Evolutionary conservation across 129 eudicot species (phyloP).

Genomic region (Smallanthus sonchifolius): DNA sequence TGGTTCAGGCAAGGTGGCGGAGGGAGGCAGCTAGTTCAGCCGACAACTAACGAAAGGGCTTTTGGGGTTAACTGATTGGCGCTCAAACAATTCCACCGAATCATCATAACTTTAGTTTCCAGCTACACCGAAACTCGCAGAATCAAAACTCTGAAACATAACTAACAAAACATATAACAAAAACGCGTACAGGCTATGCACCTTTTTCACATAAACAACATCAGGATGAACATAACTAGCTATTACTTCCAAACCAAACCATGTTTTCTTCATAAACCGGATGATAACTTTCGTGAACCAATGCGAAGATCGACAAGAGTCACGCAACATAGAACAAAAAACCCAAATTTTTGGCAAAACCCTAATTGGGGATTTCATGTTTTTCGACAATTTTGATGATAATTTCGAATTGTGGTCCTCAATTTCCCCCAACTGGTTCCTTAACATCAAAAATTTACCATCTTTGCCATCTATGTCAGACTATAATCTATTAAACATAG

Average conservation of each 20-base stretch:
- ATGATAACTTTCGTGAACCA: constrained; percentile 60
- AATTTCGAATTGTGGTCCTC: constrained; percentile 39
- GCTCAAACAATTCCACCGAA: constrained; percentile 50
- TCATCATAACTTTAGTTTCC: constrained; percentile 25
- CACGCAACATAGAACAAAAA: constrained; percentile 72
- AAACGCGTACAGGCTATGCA: constrained; percentile 69
- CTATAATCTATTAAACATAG: constrained; percentile 72
- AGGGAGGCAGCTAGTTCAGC: too few relatives aligned
- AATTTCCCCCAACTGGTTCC: constrained; percentile 48
- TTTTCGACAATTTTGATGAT: constrained; percentile 34
- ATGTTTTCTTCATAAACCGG: constrained; percentile 69
- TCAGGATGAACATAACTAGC: constrained; percentile 61
- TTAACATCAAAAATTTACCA: constrained; percentile 49
- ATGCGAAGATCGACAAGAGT: constrained; percentile 44
- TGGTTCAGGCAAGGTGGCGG: too few relatives aligned
- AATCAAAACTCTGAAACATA: constrained; percentile 78
- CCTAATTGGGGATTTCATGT: constrained; percentile 39
- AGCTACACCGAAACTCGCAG: constrained; percentile 41
- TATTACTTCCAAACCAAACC: constrained; percentile 85
- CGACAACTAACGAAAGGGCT: too few relatives aligned
- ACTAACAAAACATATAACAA: constrained; percentile 69
- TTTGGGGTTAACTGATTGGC: constrained; percentile 55
- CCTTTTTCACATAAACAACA: constrained; percentile 52
- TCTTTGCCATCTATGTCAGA: constrained; percentile 75
- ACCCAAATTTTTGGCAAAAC: constrained; percentile 67